Evolutionary conservation across 2,329 filamentous ascomycete species (phyloP), one percentile per base, ranked within the genome.

Genomic region (Curvularia spicifera): DNA sequence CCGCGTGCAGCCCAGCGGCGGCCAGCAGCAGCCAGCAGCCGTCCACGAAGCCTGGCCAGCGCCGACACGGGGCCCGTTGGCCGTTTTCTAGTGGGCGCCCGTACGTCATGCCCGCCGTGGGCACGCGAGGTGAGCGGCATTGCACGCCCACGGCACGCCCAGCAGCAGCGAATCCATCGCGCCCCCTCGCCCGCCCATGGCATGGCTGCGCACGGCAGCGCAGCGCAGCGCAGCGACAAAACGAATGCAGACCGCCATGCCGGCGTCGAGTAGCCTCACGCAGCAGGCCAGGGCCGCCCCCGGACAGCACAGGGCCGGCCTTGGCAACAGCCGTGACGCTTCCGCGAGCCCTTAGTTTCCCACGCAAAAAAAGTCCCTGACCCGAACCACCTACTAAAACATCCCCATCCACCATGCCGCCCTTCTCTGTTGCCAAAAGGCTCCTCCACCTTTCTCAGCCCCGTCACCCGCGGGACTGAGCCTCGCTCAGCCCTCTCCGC

Each of bases 381-480:
- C 60, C 64, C 63, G 53, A 63, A 69, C 61, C 65, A 68, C 66
- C 69, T 74, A 72, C 64, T 67, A 65, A 72, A 74, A 71, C 70
- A 73, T 69, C 68, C 43, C 44, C 68, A 73, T 71, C 68, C 72
- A 77, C 73, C 73, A 77, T 76, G 73, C 67, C 65, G 67, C 61
- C 65, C 71, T 70, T 71, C 73, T 73, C 72, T 69, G 68, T 70
- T 72, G 73, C 76, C 69, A 69, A 64, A 72, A 79, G 78, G 78
- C 75, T 76, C 67, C 67, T 75, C 71, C 70, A 77, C 67, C 75
- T 74, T 76, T 77, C 78, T 78, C 80, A 80, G 78, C 78, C 78
- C 77, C 78, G 79, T 79, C 78, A 76, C 74, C 79, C 79, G 76
- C 78, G 79, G 79, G 79, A 79, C 76, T 82, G 80, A 82, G 73